These are phyloP conservation scores for Primulina tabacum DNA, from an alignment of 257 asterid species.

Conservation along the genomic window DNA sequence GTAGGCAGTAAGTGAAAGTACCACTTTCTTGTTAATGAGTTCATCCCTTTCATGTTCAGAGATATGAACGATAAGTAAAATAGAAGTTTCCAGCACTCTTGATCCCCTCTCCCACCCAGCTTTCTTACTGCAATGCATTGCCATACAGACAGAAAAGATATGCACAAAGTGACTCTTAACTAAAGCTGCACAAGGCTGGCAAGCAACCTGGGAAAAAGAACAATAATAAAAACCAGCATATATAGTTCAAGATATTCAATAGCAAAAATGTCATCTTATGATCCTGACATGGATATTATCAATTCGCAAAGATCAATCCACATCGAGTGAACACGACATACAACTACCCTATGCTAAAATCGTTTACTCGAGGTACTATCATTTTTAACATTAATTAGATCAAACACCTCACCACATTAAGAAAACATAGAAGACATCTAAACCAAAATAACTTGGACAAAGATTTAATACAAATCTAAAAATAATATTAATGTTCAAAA, in stretches of 20 bases:
- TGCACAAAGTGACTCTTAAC: conserved; percentile 80
- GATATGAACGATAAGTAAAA: conserved; percentile 67
- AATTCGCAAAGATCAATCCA: background rate
- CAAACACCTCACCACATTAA: conserved; percentile 2
- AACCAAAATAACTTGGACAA: background rate
- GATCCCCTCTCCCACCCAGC: conserved; percentile 67
- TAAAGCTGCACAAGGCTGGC: conserved; percentile 62
- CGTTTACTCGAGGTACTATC: conserved; percentile 7
- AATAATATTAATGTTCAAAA: background rate
- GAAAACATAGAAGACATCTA: background rate
- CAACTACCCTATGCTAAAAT: conserved; percentile 18
- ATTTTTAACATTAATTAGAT: conserved; percentile 4
- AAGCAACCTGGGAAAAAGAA: conserved; percentile 55
- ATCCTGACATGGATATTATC: background rate
- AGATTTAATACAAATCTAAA: background rate
- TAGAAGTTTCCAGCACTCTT: conserved; percentile 58
- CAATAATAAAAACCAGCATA: conserved; percentile 8
- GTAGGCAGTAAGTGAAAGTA: conserved; percentile 33
- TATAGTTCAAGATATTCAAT: conserved; percentile 16
- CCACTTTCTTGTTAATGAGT: conserved; percentile 81
- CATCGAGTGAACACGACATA: background rate
- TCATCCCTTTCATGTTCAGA: conserved; percentile 83
- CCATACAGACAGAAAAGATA: conserved; percentile 82
- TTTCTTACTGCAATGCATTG: conserved; percentile 77
- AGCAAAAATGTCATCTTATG: conserved; percentile 2